Conservation (phyloP, 345 rosid species). For the Ricinus communis region DNA sequence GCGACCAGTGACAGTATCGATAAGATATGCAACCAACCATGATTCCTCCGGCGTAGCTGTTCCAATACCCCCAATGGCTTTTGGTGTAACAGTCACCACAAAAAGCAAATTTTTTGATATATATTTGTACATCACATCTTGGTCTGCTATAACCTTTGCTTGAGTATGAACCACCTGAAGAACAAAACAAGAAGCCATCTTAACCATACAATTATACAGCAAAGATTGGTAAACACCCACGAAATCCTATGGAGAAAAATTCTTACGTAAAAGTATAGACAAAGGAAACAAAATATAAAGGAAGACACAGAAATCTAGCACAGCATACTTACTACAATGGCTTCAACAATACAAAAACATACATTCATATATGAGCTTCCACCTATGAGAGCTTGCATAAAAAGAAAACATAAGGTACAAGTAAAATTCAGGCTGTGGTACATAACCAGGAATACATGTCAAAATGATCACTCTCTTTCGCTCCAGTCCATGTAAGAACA, state of each 20-base stretch:
- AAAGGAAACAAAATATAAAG: not conserved
- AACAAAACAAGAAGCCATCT: constrained; percentile 6
- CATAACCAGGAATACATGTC: not conserved
- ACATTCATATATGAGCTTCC: not conserved
- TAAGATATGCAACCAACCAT: constrained; percentile 70
- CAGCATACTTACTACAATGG: not conserved
- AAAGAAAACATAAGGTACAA: not conserved
- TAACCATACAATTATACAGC: not conserved
- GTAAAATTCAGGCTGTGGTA: not conserved
- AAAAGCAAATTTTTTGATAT: constrained; percentile 84
- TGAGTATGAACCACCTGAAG: constrained; percentile 95
- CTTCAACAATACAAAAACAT: constrained; percentile 2
- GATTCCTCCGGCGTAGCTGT: constrained; percentile 92
- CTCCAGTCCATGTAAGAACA: not conserved
- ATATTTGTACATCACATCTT: constrained; percentile 88
- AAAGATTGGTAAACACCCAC: not conserved
- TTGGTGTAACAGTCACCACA: constrained; percentile 87
- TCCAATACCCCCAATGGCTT: constrained; percentile 81
- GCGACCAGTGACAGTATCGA: constrained; percentile 90
- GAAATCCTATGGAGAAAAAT: constrained; percentile 1
- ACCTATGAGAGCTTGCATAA: not conserved
- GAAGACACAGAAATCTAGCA: not conserved
- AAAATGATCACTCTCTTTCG: not conserved
- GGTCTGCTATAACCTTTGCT: constrained; percentile 85
- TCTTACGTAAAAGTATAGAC: not conserved